These are phyloP conservation scores for Auricularia cornea DNA, from an alignment of 768 basidiomycete genomes.

Conservation along the genomic window DNA sequence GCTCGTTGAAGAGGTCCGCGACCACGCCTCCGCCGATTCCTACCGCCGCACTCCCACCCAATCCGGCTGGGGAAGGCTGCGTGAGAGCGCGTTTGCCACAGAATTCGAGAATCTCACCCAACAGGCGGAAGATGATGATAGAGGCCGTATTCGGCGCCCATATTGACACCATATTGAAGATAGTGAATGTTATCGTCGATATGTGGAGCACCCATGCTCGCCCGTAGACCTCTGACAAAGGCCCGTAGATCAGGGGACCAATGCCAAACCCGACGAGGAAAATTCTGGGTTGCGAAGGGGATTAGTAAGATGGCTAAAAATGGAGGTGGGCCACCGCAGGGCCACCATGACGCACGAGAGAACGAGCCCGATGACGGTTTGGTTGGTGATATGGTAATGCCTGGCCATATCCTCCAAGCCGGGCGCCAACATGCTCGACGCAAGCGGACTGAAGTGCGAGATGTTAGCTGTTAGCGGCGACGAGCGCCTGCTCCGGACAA, in stretches of 20 bases:
- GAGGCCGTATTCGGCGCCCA: constrained; percentile 12
- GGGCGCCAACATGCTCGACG: constrained; percentile 65
- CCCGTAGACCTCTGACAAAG: constrained; percentile 16
- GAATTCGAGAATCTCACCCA: constrained; percentile 6
- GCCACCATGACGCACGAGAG: constrained; percentile 23
- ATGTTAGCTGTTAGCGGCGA: constrained; percentile 56
- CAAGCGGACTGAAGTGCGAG: constrained; percentile 29
- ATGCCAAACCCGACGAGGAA: constrained; percentile 38
- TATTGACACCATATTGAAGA: constrained; percentile 13
- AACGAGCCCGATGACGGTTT: constrained; percentile 47
- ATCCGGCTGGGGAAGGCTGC: constrained; percentile 7
- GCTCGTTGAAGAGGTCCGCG: constrained; percentile 10
- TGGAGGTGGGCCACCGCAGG: not conserved
- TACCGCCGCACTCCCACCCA: constrained; percentile 13
- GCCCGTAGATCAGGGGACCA: constrained; percentile 7
- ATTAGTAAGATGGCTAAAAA: not conserved
- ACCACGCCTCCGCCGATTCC: constrained; percentile 12
- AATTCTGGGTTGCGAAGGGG: constrained; percentile 29
- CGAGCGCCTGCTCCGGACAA: constrained; percentile 15
- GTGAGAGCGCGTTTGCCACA: not conserved
- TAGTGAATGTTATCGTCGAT: constrained; percentile 11
- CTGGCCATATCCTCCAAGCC: constrained; percentile 12
- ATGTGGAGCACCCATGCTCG: constrained; percentile 12
- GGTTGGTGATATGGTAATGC: constrained; percentile 33
- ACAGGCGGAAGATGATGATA: constrained; percentile 15